These are phyloP conservation scores for Pseudogymnoascus sp. DNA, from an alignment of 2,329 filamentous ascomycete species.

Conservation along the genomic window DNA sequence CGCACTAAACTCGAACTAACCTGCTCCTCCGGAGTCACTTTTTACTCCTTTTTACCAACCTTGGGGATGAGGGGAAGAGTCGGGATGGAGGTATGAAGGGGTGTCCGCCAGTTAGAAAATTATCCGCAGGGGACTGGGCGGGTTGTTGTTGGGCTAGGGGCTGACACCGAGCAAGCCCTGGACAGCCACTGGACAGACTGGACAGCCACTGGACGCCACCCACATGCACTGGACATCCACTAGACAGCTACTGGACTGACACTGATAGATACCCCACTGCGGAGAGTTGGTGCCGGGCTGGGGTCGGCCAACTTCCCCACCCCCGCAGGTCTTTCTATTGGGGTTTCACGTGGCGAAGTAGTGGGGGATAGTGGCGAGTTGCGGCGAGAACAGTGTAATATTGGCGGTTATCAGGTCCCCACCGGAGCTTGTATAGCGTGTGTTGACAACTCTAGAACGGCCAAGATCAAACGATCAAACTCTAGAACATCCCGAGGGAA, in stretches of 20 bases:
- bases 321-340: conserved; percentile 10
- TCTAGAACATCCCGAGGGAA: background rate
- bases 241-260: background rate
- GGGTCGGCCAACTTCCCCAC: conserved; percentile 6
- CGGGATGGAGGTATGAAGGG: background rate
- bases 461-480: background rate
- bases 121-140: background rate
- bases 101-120: conserved; percentile 1
- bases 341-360: background rate
- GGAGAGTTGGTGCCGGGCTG: background rate
- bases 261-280: background rate
- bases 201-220: background rate
- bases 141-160: too few species aligned
- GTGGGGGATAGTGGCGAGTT: too few species aligned
- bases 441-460: background rate
- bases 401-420: background rate
- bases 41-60: background rate
- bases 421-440: background rate
- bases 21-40: background rate
- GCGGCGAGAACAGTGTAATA: too few species aligned
- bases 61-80: background rate
- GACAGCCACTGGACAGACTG: too few species aligned
- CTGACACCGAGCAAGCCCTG: too few species aligned
- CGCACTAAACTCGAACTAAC: background rate
- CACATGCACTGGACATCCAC: background rate